phyloP scores from a whole-genome alignment of 2,329 filamentous ascomycete species.

The Catunica adiposa region DNA sequence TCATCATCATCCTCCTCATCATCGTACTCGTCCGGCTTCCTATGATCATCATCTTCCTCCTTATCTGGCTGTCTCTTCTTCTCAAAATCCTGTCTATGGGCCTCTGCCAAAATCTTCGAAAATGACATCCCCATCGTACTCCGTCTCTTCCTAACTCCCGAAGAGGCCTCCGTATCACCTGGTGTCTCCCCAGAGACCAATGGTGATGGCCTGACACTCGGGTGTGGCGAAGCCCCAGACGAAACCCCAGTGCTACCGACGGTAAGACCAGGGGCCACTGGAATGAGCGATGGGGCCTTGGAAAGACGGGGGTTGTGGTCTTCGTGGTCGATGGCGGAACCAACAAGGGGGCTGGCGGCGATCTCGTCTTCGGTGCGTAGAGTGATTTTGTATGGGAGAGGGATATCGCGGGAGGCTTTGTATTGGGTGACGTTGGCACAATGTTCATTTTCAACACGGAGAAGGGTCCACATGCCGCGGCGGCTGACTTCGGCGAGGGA shows the following conservation, averaged over 20 bases:
- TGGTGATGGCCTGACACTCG: neutral
- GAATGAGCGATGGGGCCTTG: neutral
- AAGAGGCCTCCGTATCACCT: constrained; percentile 17
- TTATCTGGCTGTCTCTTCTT: constrained; percentile 40
- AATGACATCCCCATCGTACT: constrained; percentile 26
- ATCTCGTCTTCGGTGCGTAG: constrained; percentile 14
- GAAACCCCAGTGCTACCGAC: neutral
- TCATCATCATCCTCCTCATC: constrained; percentile 20
- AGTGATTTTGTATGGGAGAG: constrained; percentile 59
- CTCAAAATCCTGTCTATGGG: constrained; percentile 85
- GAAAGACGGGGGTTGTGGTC: neutral
- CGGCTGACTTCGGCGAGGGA: constrained; percentile 65
- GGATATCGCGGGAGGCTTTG: constrained; percentile 75
- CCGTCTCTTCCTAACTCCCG: constrained; percentile 2
- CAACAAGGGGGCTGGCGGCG: constrained; percentile 1
- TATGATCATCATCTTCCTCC: neutral
- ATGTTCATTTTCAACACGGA: constrained; percentile 96
- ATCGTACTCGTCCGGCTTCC: constrained; percentile 13
- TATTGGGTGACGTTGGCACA: constrained; percentile 81
- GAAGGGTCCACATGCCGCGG: constrained; percentile 76
- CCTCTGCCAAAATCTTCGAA: constrained; percentile 55
- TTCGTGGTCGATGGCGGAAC: neutral
- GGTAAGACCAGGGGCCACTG: neutral
- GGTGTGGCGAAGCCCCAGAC: neutral
- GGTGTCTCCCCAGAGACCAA: constrained; percentile 5